Base-by-base conservation (phyloP, 2,329 filamentous ascomycete species). In the Akanthomyces muscarius region DNA sequence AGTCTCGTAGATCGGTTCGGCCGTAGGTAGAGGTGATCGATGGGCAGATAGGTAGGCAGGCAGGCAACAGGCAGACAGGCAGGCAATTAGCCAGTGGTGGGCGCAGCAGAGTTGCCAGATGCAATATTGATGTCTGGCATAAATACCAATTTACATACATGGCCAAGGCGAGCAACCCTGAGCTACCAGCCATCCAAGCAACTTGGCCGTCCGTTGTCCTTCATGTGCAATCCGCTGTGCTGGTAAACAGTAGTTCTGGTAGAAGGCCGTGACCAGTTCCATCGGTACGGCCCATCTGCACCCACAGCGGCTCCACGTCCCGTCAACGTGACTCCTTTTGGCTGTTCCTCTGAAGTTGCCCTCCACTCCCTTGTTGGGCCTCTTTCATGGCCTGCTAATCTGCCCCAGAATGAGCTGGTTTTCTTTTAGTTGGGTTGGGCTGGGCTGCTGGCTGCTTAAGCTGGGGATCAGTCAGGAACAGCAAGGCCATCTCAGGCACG, bases 221-320 rank as follows among this genome's bases (percentile, higher is more conserved):
- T 14, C 14, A 4, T 11, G 33, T 36, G 33, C 33, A 36, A 36
- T 36, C 33, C 33, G 33, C 33, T 36, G 33, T 2, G 10, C 33
- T 36, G 7, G 33, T 21, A 33, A 33, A 33, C 8, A 10, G 36
- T 45, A 48, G 28, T 2, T 28, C 30, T 48, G 21, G 21, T 30
- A 50, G 10, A 33, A 36, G 50, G 50, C 21, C 14, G 41, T 14
- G 25, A 42, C n/a, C 21, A 45, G 16, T 48, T 58, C n/a, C 28
- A 61, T 61, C 58, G 58, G 58, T 45, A 61, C 58, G 58, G 58
- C 23, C 58, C 58, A 53, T 61, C 36, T 44, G 48, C 58, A 45
- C 36, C 58, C 48, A 38, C 58, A 45, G 58, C 58, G 58, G 58
- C 58, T 61, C 58, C 58, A 61, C 48, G 58, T 53, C 47, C 56